phyloP scores from a whole-genome alignment of 768 basidiomycete genomes.

The Macrolepiota dolichaula region DNA sequence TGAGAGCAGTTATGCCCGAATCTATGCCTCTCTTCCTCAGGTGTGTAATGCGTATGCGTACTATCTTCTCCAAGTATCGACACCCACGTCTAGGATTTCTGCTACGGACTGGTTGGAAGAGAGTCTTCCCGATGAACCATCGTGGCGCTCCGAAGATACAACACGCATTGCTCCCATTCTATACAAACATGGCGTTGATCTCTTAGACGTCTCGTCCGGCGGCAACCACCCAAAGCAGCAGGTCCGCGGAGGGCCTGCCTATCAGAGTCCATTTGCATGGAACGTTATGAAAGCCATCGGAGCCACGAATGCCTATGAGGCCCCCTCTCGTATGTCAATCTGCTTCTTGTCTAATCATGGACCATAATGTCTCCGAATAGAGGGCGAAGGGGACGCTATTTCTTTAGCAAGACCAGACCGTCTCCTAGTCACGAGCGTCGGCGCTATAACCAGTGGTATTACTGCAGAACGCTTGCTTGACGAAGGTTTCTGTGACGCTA shows the following conservation, averaged over 20 bases:
- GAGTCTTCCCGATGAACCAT: conserved; percentile 50
- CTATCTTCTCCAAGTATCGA: neutral
- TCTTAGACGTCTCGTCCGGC: conserved; percentile 69
- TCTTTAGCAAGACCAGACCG: neutral
- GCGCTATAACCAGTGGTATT: conserved; percentile 52
- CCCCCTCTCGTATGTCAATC: neutral
- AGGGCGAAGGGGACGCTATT: neutral
- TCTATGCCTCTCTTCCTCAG: conserved; percentile 71
- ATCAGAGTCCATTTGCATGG: conserved; percentile 56
- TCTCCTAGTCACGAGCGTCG: conserved; percentile 41
- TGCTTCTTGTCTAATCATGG: neutral
- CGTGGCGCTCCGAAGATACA: conserved; percentile 71
- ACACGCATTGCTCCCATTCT: conserved; percentile 56
- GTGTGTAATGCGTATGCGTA: conserved; percentile 24
- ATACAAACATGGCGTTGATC: conserved; percentile 62
- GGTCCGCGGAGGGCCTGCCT: conserved; percentile 30
- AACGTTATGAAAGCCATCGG: conserved; percentile 43
- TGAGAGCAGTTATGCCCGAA: conserved; percentile 55
- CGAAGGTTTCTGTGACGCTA: conserved; percentile 54
- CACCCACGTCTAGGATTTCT: conserved; percentile 43
- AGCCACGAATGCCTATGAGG: neutral
- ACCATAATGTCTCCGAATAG: neutral
- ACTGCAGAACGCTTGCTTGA: conserved; percentile 58
- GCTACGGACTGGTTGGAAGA: conserved; percentile 75
- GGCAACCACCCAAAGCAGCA: conserved; percentile 49